Base-by-base conservation (phyloP, 1,139 yeast genomes). In the Pichia sp. region DNA sequence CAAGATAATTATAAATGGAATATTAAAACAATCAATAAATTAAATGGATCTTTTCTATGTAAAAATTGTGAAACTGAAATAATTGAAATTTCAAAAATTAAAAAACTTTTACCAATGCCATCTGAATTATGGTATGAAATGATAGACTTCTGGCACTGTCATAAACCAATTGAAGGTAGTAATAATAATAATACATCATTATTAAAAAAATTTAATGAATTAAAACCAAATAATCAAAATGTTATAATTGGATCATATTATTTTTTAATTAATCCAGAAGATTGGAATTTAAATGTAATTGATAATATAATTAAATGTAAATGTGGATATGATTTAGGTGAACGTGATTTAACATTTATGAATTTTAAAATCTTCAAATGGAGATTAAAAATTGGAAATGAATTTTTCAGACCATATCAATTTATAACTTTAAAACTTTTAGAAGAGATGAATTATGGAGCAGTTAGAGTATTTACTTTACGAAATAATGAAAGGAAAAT, bases 121-220 rank as follows among this genome's bases (percentile, higher is more conserved):
- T 84, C 95, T 1, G 97, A 89, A 56, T 70, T 80, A 45, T 92
- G 98, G 98, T 78, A 85, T 11, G 98, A 92, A 60, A 70, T 92
- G 75, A 85, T 92, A 96, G 97, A 92, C 50, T 85, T 84, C 53
- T 92, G 98, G 98, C 97, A 92, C 62, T 92, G 98, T 60, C 97
- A 92, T 61, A 89, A 89, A 59, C 97, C 98, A 0, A 39, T 66
- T 33, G 59, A 65, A 24, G 55, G 54, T 27, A 56, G 16, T 16
- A 16, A 16, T 16, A 16, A 57, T 29, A 30, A 40, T 28, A 29
- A 31, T 12, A 25, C 31, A 1, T 53, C 58, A 25, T 51, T 55
- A n/a, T 42, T 51, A 24, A 43, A 53, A 28, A 47, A 60, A 31
- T 59, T 58, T 39, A 59, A 52, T 41, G 69, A 16, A 2, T 62